Conservation (phyloP, 2,329 filamentous ascomycete genomes). For the Tolypocladium paradoxum region DNA sequence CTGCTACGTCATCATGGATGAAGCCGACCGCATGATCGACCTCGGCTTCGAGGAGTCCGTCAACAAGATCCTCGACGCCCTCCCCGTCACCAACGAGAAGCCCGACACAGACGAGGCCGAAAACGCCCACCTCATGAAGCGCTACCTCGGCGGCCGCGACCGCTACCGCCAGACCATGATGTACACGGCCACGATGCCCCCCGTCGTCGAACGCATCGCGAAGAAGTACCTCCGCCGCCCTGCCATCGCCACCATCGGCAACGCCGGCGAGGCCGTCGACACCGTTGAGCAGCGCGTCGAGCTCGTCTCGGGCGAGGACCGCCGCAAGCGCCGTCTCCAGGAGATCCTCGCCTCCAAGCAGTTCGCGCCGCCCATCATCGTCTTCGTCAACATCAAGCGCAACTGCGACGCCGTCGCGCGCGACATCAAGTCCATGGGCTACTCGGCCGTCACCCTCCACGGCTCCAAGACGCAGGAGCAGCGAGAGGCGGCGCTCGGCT, state of each 20-base stretch:
- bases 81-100: constrained; percentile 89
- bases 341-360: constrained; percentile 76
- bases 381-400: constrained; percentile 99
- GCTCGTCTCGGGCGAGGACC: constrained; percentile 82
- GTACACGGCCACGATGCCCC: constrained; percentile 98
- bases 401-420: constrained; percentile 93
- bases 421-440: constrained; percentile 91
- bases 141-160: constrained; percentile 62
- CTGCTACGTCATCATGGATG: constrained; percentile 98
- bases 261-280: constrained; percentile 89
- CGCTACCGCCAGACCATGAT: constrained; percentile 98
- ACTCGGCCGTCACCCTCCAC: constrained; percentile 81
- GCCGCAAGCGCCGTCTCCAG: constrained; percentile 88
- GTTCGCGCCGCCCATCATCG: constrained; percentile 85
- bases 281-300: constrained; percentile 97
- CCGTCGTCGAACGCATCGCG: constrained; percentile 88
- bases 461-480: constrained; percentile 97
- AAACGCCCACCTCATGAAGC: constrained; percentile 73
- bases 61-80: constrained; percentile 91
- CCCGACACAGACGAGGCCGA: constrained; percentile 90
- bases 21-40: constrained; percentile 98
- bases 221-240: constrained; percentile 90
- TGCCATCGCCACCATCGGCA: constrained; percentile 89
- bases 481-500: constrained; percentile 80
- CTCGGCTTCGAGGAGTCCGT: constrained; percentile 95